Evolutionary conservation across 2,329 filamentous ascomycete genomes (phyloP), one percentile per base, ranked within the genome.

Genomic region (Calonectria pseudoturangicola): DNA sequence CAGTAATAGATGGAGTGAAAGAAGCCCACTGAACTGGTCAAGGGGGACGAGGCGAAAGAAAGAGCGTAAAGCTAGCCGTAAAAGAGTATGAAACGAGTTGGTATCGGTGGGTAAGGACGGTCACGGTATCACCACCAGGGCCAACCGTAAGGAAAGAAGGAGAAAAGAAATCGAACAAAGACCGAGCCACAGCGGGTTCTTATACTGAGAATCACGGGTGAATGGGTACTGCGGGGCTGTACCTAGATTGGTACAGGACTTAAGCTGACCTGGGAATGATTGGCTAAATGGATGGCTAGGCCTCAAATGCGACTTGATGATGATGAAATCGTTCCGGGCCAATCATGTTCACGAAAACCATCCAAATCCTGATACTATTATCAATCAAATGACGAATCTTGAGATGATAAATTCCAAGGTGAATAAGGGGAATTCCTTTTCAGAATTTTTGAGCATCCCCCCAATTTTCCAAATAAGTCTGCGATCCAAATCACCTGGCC

Each of bases 61-160:
- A 9, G 54, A 58, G 33, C 36, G 54, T 1, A 25, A 58, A 58
- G 54, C 1, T 25, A 25, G 30, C 39, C 25, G 27, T 21, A 21
- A 65, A 50, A 16, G 62, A 65, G 45, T 36, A 10, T 6, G 36
- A 43, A 43, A 51, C 30, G 62, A 51, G 62, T 65, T 51, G 62
- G 62, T 28, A 21, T 39, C n/a, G 30, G 43, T 65, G 62, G 45
- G 28, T 51, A 65, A 47, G 45, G 50, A 28, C 30, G 62, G 27
- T 27, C n/a, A 50, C 62, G 30, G 62, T 21, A 27, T 36, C 30
- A 65, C 62, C 62, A 51, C 62, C 62, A 50, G 62, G 62, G 62
- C 45, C 62, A 65, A 51, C 62, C 62, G 62, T 65, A 45, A 9
- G 45, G 39, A 21, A 51, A 28, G 27, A 36, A 25, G 12, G 30